Evolutionary conservation across 2,329 filamentous ascomycete species (phyloP), one percentile per base, ranked within the genome.

Genomic region (Aspergillus vadensis): DNA sequence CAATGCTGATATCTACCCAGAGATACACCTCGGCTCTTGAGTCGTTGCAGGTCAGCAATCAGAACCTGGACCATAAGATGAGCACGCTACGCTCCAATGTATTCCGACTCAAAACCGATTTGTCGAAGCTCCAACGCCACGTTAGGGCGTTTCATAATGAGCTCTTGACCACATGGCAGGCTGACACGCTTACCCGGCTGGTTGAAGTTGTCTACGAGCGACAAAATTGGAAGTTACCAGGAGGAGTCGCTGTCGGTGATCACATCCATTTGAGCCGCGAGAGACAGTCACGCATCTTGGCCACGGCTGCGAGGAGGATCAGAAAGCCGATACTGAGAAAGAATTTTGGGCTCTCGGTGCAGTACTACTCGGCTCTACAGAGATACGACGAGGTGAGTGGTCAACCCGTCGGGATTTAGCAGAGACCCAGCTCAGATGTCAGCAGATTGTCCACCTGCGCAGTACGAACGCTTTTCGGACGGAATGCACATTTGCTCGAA

Each of bases 141-240:
- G 32, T 74, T 57, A 66, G 63, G 15, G 59, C 68, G 4, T 68
- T 69, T 47, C 59, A 69, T 19, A 64, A 67, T 41, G 71, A 73
- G 2, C 60, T 69, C 30, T 65, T 74, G 32, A 63, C 65, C n/a
- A 74, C 65, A 38, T 76, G 73, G 72, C 69, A 76, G 55, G 73
- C 73, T 14, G 70, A 76, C 54, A 67, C 67, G n/a, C 66, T 76
- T 14, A 76, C 74, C 2, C 70, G 72, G 21, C 67, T 76, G n/a
- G 69, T 76, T 51, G 73, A 74, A 49, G 66, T 72, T 21, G 65
- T 71, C 14, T 67, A 72, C 59, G 59, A 65, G 38, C 61, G 55
- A 9, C 68, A 71, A 44, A 50, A 62, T 14, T 63, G 63, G 55
- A 71, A 66, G 48, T 38, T 74, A 25, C 67, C 67, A 1, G 63